Evolutionary conservation across 805 yeast genomes (phyloP).

Genomic region (Millerago galiae): DNA sequence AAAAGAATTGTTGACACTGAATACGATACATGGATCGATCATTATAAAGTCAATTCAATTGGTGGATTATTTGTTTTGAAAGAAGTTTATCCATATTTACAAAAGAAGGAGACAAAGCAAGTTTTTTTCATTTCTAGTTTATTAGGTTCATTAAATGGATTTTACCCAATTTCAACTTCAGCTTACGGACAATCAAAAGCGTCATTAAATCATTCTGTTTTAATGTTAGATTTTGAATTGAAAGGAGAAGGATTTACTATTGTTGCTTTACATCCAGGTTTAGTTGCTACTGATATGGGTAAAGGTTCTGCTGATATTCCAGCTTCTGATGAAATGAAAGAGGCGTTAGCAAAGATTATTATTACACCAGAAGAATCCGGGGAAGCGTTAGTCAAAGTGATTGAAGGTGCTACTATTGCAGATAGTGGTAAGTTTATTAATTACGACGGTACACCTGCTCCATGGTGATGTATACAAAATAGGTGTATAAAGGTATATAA

Average conservation of each 20-base stretch:
- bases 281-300: slow-evolving; percentile 30
- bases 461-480: neutral
- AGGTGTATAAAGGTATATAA: too few relatives aligned
- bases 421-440: slow-evolving; percentile 24
- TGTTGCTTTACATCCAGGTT: neutral
- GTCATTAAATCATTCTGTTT: slow-evolving; percentile 27
- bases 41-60: slow-evolving; percentile 5
- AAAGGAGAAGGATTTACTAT: neutral
- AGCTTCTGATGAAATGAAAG: neutral
- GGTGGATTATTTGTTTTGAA: slow-evolving; percentile 9
- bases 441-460: slow-evolving; percentile 11
- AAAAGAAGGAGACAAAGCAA: slow-evolving; percentile 15
- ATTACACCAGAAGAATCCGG: slow-evolving; percentile 26
- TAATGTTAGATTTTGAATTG: slow-evolving; percentile 2
- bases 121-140: slow-evolving; percentile 18
- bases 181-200: slow-evolving; percentile 30
- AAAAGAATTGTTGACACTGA: neutral
- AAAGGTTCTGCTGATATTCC: neutral
- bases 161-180: slow-evolving; percentile 5
- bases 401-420: slow-evolving; percentile 19
- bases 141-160: slow-evolving; percentile 18
- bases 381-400: slow-evolving; percentile 10
- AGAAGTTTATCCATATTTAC: slow-evolving; percentile 13
- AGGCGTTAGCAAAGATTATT: neutral
- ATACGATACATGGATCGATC: neutral